Evolutionary conservation across 2,329 filamentous ascomycete species (phyloP), one percentile per base, ranked within the genome.

Genomic region (Cytospora schulzeri): DNA sequence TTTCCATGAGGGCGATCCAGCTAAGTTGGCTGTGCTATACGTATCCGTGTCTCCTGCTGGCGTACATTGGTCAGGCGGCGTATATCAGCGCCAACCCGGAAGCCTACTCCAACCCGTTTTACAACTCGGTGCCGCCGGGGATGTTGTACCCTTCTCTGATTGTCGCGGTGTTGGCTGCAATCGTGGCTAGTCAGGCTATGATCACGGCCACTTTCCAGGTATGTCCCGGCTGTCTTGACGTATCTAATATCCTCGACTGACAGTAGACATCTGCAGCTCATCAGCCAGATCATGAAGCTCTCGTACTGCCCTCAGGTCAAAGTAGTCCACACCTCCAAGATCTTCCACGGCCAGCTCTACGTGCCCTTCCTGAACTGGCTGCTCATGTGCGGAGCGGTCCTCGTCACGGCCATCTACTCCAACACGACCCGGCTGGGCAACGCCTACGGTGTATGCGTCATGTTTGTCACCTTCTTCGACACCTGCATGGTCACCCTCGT

Each of bases 291-390:
- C 64, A 91, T 92, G 86, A 89, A 80, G 66, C 71, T 82, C 17
- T 81, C 79, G 0, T 92, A 92, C 73, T 91, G 91, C 67, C 90
- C 90, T 0, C 89, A 91, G 66, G 87, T 93, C 71, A 87, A 89
- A 70, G 81, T 89, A 9, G 81, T 89, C 1, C 89, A 92, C 70
- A 92, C 89, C 0, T 90, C 87, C 4, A 85, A 82, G 54, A 83
- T 76, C 1, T 91, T 91, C 68, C 86, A 91, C 68, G 88, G 89
- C 2, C 90, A 93, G 71, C 79, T 93, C 1, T 92, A 92, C 70
- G 87, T 93, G 22, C 90, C 90, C 0, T 78, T 90, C 14, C 86
- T 87, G 3, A 93, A 93, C 70, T 92, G 89, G 88, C 77, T 92
- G 0, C 80, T 92, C 67, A 90, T 92, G 87, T 80, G 89, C 51